These are phyloP conservation scores for Scleroderma bovista DNA, from an alignment of 768 basidiomycete species.

Conservation along the genomic window DNA sequence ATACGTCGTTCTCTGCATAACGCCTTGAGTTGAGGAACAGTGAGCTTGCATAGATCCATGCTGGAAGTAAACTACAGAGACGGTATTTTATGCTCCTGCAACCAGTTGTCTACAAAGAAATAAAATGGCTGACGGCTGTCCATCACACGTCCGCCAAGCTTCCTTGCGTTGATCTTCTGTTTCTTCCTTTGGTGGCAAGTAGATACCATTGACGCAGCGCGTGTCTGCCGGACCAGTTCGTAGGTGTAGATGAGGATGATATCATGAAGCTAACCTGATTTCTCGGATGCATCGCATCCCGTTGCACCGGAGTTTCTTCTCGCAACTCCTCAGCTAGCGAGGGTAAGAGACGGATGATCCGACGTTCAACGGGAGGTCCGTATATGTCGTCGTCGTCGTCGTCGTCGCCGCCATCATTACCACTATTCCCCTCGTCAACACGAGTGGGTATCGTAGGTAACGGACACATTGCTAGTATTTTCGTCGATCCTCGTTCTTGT, in stretches of 20 bases:
- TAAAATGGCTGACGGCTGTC: constrained; percentile 12
- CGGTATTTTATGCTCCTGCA: constrained; percentile 9
- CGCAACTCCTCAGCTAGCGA: constrained; percentile 19
- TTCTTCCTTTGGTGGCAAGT: background rate
- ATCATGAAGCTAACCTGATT: background rate
- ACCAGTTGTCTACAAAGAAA: constrained; percentile 12
- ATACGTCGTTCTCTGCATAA: constrained; percentile 62
- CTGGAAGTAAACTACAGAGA: background rate
- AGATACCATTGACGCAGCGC: background rate
- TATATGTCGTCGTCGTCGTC: constrained; percentile 25
- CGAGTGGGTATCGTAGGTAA: background rate
- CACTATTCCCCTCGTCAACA: background rate
- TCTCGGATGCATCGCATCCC: background rate
- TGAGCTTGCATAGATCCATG: constrained; percentile 34
- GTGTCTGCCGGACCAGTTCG: background rate
- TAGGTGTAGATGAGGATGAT: background rate
- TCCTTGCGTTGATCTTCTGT: constrained; percentile 12
- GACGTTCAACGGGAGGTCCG: constrained; percentile 22
- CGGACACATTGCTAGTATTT: background rate
- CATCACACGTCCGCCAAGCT: constrained; percentile 9
- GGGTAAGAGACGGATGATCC: constrained; percentile 22
- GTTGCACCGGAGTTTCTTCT: constrained; percentile 11
- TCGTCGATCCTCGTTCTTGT: background rate
- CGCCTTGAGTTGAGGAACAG: constrained; percentile 58
- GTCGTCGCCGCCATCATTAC: constrained; percentile 13